phyloP scores from a whole-genome alignment of 2,329 filamentous ascomycete species.

The Huntiella decipiens region DNA sequence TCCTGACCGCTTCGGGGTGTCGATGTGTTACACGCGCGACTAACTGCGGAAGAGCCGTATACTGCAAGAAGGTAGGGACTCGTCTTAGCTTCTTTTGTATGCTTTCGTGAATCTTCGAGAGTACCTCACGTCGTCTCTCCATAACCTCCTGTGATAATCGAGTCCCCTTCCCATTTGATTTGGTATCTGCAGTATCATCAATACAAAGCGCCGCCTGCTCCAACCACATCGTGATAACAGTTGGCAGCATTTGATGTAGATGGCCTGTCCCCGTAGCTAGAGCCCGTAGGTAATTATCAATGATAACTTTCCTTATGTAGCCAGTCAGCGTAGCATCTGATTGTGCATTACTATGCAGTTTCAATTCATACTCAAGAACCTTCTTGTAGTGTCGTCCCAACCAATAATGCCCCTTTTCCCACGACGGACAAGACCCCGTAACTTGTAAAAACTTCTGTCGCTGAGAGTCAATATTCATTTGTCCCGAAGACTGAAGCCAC shows the following conservation, averaged over 20 bases:
- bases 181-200: background rate
- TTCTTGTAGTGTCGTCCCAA: conserved; percentile 96
- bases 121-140: conserved; percentile 40
- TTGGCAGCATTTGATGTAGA: conserved; percentile 81
- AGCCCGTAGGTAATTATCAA: conserved; percentile 83
- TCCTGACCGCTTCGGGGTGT: conserved; percentile 55
- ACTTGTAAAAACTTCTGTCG: conserved; percentile 70
- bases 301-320: conserved; percentile 70
- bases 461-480: conserved; percentile 67
- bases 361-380: conserved; percentile 72
- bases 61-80: conserved; percentile 60
- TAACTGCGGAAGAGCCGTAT: conserved; percentile 72
- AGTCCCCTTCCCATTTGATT: conserved; percentile 18
- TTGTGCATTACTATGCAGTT: conserved; percentile 57
- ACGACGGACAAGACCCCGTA: conserved; percentile 47
- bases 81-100: conserved; percentile 60
- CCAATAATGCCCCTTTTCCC: conserved; percentile 97
- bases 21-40: conserved; percentile 90
- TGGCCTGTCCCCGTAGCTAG: conserved; percentile 85
- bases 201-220: conserved; percentile 62
- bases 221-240: conserved; percentile 83
- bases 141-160: conserved; percentile 28
- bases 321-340: conserved; percentile 59
- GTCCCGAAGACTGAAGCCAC: conserved; percentile 90
- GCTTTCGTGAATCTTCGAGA: conserved; percentile 52